A percentile compares a stretch with the other conserved stretches of the same genome.
phyloP scores from a whole-genome alignment of 116 monocot species.

The Dioscorea cayenensis region DNA sequence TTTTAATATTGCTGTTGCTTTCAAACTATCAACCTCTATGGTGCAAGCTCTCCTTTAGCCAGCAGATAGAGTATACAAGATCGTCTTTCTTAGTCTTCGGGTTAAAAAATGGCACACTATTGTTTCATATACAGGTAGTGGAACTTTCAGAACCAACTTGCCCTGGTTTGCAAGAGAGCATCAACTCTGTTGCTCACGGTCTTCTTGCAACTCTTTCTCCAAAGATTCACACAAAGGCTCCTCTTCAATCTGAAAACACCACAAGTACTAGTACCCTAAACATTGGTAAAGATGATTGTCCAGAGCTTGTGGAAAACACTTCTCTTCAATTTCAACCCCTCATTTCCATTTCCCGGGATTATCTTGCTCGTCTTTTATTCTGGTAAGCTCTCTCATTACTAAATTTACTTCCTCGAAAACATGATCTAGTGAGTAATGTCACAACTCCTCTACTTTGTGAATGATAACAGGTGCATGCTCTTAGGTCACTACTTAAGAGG shows the following conservation, averaged over 20 bases:
- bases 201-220: slow-evolving; percentile 87
- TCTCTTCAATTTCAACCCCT: slow-evolving; percentile 76
- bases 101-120: not conserved
- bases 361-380: slow-evolving; percentile 85
- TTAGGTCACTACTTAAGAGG: slow-evolving; percentile 88
- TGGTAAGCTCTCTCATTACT: slow-evolving; percentile 33
- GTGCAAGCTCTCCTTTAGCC: not conserved
- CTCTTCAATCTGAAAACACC: slow-evolving; percentile 40
- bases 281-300: slow-evolving; percentile 52
- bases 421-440: not conserved
- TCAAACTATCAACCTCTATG: too few relatives aligned
- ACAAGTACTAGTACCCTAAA: slow-evolving; percentile 25
- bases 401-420: not conserved
- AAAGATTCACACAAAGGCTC: slow-evolving; percentile 63
- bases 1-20: too few relatives aligned
- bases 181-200: slow-evolving; percentile 78
- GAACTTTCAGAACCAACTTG: slow-evolving; percentile 78
- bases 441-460: not conserved
- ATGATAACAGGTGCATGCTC: slow-evolving; percentile 80
- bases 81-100: slow-evolving; percentile 1
- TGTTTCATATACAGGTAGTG: slow-evolving; percentile 47
- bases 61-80: not conserved
- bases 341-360: slow-evolving; percentile 78
- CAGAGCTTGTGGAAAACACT: slow-evolving; percentile 74
- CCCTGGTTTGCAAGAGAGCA: slow-evolving; percentile 57